Conservation (phyloP, 345 rosid genomes). For the Arabidopsis suecica region DNA sequence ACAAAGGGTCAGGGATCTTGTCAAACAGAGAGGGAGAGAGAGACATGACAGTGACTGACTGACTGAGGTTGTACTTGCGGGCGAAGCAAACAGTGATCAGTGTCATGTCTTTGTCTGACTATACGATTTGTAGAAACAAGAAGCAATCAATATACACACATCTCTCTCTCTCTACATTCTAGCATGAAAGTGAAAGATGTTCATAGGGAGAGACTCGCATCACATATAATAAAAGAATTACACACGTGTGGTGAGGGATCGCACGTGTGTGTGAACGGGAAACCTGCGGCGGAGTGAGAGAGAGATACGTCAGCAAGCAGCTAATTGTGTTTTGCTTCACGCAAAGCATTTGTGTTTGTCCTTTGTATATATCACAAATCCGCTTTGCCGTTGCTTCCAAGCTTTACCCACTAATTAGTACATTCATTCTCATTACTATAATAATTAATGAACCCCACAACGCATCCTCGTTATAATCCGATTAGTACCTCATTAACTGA, state of each 20-base stretch:
- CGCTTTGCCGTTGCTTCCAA: constrained; percentile 42
- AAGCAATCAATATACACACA: constrained; percentile 3
- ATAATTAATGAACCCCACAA: not conserved
- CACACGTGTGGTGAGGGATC: constrained; percentile 6
- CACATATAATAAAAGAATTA: not conserved
- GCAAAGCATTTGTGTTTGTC: constrained; percentile 36
- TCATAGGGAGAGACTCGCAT: not conserved
- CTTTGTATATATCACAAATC: constrained; percentile 10
- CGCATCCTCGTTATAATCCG: too few relatives aligned
- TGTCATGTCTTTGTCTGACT: constrained; percentile 39
- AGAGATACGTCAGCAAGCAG: constrained; percentile 31
- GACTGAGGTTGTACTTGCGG: constrained; percentile 46
- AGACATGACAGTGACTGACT: constrained; percentile 29
- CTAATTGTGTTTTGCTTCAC: constrained; percentile 41
- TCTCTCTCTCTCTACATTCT: not conserved
- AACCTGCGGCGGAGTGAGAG: constrained; percentile 20
- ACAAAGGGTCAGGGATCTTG: constrained; percentile 18
- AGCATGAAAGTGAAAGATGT: not conserved
- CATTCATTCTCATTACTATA: not conserved
- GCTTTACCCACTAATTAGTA: constrained; percentile 16
- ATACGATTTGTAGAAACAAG: constrained; percentile 12
- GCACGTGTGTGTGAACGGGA: constrained; percentile 21
- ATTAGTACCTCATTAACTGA: too few relatives aligned
- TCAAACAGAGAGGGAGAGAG: constrained; percentile 27
- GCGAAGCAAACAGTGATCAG: constrained; percentile 44